phyloP scores from a whole-genome alignment of 139 green algal species.

The Micractinium sp. region DNA sequence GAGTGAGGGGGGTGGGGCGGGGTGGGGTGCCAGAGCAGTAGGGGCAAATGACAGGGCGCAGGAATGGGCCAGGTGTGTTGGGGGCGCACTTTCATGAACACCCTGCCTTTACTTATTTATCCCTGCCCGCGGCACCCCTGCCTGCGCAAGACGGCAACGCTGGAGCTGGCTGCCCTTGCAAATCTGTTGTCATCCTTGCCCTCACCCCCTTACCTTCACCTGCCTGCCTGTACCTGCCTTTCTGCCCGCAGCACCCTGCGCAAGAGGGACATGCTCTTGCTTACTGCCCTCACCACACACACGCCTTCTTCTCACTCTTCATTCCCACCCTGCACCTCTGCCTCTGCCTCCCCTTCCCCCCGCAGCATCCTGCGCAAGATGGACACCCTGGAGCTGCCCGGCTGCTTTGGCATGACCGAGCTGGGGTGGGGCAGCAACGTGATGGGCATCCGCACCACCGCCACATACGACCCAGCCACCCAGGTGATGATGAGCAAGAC shows the following conservation, averaged over 20 bases:
- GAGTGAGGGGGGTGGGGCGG: slow-evolving; percentile 14
- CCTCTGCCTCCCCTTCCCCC: background rate
- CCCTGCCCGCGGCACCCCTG: too few species aligned
- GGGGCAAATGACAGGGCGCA: too few species aligned
- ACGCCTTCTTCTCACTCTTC: background rate
- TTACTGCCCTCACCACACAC: background rate
- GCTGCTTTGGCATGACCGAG: slow-evolving; percentile 91
- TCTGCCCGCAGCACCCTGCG: background rate
- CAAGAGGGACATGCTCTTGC: background rate
- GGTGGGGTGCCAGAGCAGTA: too few species aligned
- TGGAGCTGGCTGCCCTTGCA: too few species aligned
- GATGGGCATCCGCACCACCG: slow-evolving; percentile 88
- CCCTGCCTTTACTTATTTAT: too few species aligned
- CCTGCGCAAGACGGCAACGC: too few species aligned
- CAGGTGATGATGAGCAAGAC: background rate
- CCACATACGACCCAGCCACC: slow-evolving; percentile 38
- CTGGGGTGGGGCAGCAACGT: slow-evolving; percentile 83
- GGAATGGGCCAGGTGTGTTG: too few species aligned
- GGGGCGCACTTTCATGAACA: too few species aligned
- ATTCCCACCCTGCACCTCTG: background rate
- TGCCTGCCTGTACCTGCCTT: background rate
- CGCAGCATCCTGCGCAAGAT: slow-evolving; percentile 53
- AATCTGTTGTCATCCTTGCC: too few species aligned
- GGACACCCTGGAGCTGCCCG: slow-evolving; percentile 75
- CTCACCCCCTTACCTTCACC: background rate